phyloP scores from a whole-genome alignment of 768 basidiomycete species.

The Tulasnella sp. region DNA sequence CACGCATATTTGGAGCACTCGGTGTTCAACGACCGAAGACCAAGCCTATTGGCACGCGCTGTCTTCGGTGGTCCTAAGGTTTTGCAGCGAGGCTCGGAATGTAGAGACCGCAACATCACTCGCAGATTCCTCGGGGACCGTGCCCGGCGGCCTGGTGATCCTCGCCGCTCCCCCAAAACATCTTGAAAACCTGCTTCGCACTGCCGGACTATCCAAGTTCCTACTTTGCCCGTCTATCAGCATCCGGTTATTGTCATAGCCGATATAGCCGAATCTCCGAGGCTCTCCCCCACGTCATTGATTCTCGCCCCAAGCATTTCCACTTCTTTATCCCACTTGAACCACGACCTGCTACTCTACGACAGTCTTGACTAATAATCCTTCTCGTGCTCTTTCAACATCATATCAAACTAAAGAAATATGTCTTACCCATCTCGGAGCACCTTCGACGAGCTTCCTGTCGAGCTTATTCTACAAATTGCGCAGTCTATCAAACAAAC shows the following conservation, averaged over 20 bases:
- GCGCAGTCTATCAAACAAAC: neutral
- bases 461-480: neutral
- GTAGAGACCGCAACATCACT: too few relatives aligned
- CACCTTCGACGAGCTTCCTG: neutral
- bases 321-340: neutral
- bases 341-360: neutral
- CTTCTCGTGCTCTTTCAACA: neutral
- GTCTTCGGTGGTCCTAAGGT: too few relatives aligned
- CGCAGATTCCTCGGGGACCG: too few relatives aligned
- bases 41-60: too few relatives aligned
- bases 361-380: neutral
- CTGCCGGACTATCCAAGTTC: neutral
- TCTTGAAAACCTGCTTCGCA: neutral
- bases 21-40: too few relatives aligned
- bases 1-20: too few relatives aligned
- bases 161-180: neutral
- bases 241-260: neutral
- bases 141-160: too few relatives aligned
- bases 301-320: conserved; percentile 1
- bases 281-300: neutral
- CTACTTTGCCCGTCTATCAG: neutral
- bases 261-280: conserved; percentile 2
- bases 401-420: neutral
- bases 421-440: neutral
- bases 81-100: too few relatives aligned